A percentile compares a stretch with the other conserved stretches of the same genome.
These are phyloP conservation scores for Ramicandelaber brevisporus DNA, from an alignment of 192 early-diverging fungal genomes.

Conservation along the genomic window DNA sequence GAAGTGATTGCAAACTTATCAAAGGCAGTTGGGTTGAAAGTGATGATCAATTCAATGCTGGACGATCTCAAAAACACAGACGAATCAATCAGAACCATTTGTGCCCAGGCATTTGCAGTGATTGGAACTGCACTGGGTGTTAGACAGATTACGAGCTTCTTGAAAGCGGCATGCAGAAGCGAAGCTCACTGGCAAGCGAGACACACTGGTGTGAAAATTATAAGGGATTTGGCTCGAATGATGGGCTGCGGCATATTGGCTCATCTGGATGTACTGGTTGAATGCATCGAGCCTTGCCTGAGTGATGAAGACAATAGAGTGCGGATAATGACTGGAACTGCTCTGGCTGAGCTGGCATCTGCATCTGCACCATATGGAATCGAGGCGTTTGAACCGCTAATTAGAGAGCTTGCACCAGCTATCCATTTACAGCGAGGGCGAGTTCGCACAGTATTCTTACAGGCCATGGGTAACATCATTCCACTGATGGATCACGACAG, in stretches of 20 bases:
- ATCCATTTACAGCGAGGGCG: slow-evolving; percentile 89
- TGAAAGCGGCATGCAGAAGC: slow-evolving; percentile 82
- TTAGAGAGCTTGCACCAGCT: slow-evolving; percentile 78
- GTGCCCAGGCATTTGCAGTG: slow-evolving; percentile 88
- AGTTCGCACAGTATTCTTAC: slow-evolving; percentile 87
- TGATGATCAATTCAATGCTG: slow-evolving; percentile 98
- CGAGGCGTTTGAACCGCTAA: slow-evolving; percentile 78
- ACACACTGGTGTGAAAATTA: slow-evolving; percentile 93
- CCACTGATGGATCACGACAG: slow-evolving; percentile 91
- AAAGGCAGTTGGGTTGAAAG: slow-evolving; percentile 89
- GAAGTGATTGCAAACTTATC: slow-evolving; percentile 94
- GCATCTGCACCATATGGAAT: slow-evolving; percentile 97
- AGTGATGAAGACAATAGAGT: slow-evolving; percentile 96
- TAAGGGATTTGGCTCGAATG: slow-evolving; percentile 89
- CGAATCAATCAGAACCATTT: slow-evolving; percentile 96
- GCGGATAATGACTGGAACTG: slow-evolving; percentile 79
- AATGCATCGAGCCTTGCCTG: slow-evolving; percentile 68
- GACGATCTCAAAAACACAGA: slow-evolving; percentile 95
- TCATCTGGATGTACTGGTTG: slow-evolving; percentile 78
- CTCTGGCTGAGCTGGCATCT: slow-evolving; percentile 84
- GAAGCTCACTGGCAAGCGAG: slow-evolving; percentile 96
- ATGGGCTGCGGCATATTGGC: slow-evolving; percentile 86
- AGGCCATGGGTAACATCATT: slow-evolving; percentile 96
- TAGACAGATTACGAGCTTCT: slow-evolving; percentile 76
- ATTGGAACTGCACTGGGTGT: slow-evolving; percentile 92